Percentiles rank a stretch among this genome's conserved stretches.
These are phyloP conservation scores for Ambrosia hybrid DNA, from an alignment of 140 eudicot species.

Conservation along the genomic window DNA sequence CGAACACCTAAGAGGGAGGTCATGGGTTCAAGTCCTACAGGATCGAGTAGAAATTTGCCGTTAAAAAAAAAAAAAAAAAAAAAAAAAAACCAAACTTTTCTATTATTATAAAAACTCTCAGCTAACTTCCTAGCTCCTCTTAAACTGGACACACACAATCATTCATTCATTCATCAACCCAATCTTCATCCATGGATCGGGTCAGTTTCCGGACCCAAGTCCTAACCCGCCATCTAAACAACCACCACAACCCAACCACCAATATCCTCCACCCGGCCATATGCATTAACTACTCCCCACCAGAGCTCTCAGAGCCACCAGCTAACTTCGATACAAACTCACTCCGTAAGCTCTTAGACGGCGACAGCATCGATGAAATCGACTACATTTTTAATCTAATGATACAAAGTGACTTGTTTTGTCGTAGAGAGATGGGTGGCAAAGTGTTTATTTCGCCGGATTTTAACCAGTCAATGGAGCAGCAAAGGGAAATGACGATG, in stretches of 20 bases:
- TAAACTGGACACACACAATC: background rate
- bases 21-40: too few relatives aligned
- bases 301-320: too few relatives aligned
- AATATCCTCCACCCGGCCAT: background rate
- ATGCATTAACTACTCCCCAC: slow-evolving; percentile 21
- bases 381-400: slow-evolving; percentile 62
- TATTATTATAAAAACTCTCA: background rate
- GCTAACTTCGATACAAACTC: slow-evolving; percentile 47
- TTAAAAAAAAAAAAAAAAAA: too few relatives aligned
- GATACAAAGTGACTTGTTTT: slow-evolving; percentile 53
- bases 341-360: slow-evolving; percentile 73
- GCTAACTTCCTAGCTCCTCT: background rate
- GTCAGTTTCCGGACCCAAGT: slow-evolving; percentile 23
- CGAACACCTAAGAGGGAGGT: too few relatives aligned
- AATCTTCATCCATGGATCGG: slow-evolving; percentile 16
- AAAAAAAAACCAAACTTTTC: background rate
- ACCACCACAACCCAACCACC: slow-evolving; percentile 8
- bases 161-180: background rate
- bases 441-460: slow-evolving; percentile 61
- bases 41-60: too few relatives aligned
- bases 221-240: slow-evolving; percentile 11
- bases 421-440: slow-evolving; percentile 56
- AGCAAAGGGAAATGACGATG: slow-evolving; percentile 85
- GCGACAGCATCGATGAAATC: slow-evolving; percentile 47
- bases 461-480: slow-evolving; percentile 80